phyloP scores from a whole-genome alignment of 2,329 filamentous ascomycete species.

The Achaetomium macrosporum region DNA sequence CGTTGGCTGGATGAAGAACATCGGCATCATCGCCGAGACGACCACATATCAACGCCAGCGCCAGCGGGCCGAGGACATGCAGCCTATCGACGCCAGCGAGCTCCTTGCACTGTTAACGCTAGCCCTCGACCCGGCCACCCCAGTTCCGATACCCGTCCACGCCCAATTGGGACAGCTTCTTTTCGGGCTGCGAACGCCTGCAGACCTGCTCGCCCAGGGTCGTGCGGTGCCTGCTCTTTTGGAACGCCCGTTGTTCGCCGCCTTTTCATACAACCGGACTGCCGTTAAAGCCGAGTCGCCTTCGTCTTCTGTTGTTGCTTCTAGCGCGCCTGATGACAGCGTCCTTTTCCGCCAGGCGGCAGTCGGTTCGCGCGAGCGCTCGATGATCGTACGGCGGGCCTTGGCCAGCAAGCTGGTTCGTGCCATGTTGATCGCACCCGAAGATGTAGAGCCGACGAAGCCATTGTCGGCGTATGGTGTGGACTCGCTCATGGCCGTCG shows the following conservation, averaged over 20 bases:
- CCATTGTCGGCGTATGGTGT: constrained; percentile 22
- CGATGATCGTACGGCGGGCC: not conserved
- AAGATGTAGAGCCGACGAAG: constrained; percentile 16
- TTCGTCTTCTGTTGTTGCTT: not conserved
- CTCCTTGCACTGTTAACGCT: constrained; percentile 3
- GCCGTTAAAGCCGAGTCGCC: not conserved
- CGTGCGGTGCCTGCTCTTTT: not conserved
- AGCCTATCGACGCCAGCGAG: not conserved
- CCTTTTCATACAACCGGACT: not conserved
- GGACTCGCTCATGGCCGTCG: constrained; percentile 31
- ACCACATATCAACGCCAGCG: not conserved
- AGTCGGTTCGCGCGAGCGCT: not conserved
- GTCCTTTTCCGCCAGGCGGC: constrained; percentile 1
- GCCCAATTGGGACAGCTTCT: not conserved
- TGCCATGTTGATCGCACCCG: constrained; percentile 3
- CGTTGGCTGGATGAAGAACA: constrained; percentile 25
- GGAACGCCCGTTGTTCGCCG: not conserved
- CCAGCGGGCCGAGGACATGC: not conserved
- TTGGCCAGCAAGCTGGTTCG: constrained; percentile 9
- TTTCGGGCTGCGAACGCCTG: constrained; percentile 3
- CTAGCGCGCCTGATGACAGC: not conserved
- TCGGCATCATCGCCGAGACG: constrained; percentile 22
- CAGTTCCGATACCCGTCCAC: not conserved
- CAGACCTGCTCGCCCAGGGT: not conserved
- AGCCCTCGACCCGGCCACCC: constrained; percentile 1